Evolutionary conservation across 2,329 filamentous ascomycete genomes (phyloP).

Genomic region (Colletotrichum agaves): DNA sequence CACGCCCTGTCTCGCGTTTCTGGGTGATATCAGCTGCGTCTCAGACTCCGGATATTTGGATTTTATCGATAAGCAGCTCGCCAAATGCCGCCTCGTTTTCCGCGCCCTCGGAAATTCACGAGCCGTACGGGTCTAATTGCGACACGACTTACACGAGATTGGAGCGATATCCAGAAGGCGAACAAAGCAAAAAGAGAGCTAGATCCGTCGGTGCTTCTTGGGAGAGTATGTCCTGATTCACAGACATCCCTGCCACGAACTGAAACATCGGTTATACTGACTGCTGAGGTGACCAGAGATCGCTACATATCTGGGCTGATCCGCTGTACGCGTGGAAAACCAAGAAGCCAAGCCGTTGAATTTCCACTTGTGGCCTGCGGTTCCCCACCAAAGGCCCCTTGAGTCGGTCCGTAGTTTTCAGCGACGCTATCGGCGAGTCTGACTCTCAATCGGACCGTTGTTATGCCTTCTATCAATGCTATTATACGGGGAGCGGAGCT

Average conservation of each 20-base stretch:
- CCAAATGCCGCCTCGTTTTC: constrained; percentile 60
- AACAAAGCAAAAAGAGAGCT: constrained; percentile 43
- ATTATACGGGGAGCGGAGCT: constrained; percentile 12
- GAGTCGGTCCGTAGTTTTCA: constrained; percentile 34
- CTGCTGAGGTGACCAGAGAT: no score
- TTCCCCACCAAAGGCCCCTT: constrained; percentile 23
- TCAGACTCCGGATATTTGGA: constrained; percentile 52
- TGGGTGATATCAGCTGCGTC: constrained; percentile 65
- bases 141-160: constrained; percentile 43
- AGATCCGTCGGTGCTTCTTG: constrained; percentile 49
- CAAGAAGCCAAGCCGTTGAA: constrained; percentile 28
- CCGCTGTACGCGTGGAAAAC: neutral
- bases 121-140: constrained; percentile 59
- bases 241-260: no score
- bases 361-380: constrained; percentile 16
- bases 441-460: constrained; percentile 32
- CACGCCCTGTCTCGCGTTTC: constrained; percentile 63
- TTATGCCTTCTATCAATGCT: constrained; percentile 4
- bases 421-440: constrained; percentile 14
- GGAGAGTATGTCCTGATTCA: neutral
- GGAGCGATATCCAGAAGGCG: constrained; percentile 43
- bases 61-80: constrained; percentile 61
- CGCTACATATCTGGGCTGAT: no score
- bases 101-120: constrained; percentile 66
- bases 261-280: no score